These are phyloP conservation scores for Barnettozyma sucrosica DNA, from an alignment of 805 yeast species.

Conservation along the genomic window DNA sequence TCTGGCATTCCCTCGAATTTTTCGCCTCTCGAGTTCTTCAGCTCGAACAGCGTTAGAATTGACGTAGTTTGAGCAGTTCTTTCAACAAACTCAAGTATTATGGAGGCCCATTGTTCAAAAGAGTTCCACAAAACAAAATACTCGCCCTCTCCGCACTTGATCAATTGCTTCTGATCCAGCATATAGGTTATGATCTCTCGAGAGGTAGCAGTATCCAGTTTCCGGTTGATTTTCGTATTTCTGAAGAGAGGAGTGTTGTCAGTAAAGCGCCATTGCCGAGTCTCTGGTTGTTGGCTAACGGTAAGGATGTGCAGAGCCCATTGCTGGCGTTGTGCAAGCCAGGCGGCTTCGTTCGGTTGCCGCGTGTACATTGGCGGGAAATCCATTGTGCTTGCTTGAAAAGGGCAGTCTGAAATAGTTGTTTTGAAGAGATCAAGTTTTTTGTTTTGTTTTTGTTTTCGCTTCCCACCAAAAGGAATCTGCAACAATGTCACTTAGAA, in stretches of 20 bases:
- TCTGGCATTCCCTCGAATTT: constrained; percentile 62
- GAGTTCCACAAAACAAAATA: constrained; percentile 57
- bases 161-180: constrained; percentile 45
- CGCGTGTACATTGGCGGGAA: constrained; percentile 92
- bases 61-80: constrained; percentile 71
- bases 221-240: constrained; percentile 46
- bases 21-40: constrained; percentile 60
- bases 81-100: constrained; percentile 65
- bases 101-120: constrained; percentile 61
- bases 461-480: not conserved
- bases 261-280: constrained; percentile 1
- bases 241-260: constrained; percentile 34
- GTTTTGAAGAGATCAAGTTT: not conserved
- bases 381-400: constrained; percentile 26
- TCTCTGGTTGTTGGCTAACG: constrained; percentile 26
- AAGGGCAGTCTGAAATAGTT: not conserved
- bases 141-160: constrained; percentile 32
- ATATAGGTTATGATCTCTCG: constrained; percentile 51
- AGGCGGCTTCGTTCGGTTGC: constrained; percentile 78
- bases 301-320: constrained; percentile 64
- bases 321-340: constrained; percentile 68
- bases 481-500: not conserved
- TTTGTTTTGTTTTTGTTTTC: not conserved
- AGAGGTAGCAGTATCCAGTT: constrained; percentile 48
- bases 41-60: constrained; percentile 77